Percentiles rank a stretch among this genome's conserved stretches.
phyloP scores from a whole-genome alignment of 345 rosid genomes.

The Citrus hindsii region DNA sequence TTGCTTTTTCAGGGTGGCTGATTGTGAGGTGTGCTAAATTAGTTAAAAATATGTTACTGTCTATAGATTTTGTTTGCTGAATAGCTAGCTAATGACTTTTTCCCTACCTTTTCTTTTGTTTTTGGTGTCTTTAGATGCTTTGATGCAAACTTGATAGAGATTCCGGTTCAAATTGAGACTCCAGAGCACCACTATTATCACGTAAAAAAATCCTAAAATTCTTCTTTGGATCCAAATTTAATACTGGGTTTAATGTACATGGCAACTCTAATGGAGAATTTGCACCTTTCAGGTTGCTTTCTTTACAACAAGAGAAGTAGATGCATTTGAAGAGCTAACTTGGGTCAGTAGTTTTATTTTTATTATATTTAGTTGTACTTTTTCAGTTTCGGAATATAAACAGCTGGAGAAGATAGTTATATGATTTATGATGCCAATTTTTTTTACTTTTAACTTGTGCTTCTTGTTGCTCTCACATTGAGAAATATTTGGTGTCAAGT shows the following conservation, averaged over 20 bases:
- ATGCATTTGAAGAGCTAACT: conserved; percentile 73
- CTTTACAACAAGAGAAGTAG: conserved; percentile 69
- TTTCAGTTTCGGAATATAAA: neutral
- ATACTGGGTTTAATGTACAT: neutral
- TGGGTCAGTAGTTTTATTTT: conserved; percentile 60
- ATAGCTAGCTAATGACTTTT: neutral
- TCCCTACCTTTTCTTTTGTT: neutral
- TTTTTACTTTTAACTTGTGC: neutral
- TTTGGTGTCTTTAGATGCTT: conserved; percentile 46
- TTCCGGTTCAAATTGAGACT: conserved; percentile 82
- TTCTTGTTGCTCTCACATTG: neutral
- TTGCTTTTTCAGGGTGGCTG: neutral
- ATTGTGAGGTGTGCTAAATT: neutral
- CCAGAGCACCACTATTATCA: conserved; percentile 79
- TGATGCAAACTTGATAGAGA: conserved; percentile 83
- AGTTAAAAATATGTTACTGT: neutral
- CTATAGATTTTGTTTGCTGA: neutral
- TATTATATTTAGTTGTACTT: neutral
- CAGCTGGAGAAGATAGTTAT: neutral
- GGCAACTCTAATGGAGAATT: conserved; percentile 12
- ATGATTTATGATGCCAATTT: neutral
- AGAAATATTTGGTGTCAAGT: neutral
- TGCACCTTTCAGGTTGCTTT: conserved; percentile 57
- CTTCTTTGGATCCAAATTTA: neutral
- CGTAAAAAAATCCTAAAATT: conserved; percentile 33